phyloP scores from a whole-genome alignment of 2,329 filamentous ascomycete genomes.

The Nemania serpens region DNA sequence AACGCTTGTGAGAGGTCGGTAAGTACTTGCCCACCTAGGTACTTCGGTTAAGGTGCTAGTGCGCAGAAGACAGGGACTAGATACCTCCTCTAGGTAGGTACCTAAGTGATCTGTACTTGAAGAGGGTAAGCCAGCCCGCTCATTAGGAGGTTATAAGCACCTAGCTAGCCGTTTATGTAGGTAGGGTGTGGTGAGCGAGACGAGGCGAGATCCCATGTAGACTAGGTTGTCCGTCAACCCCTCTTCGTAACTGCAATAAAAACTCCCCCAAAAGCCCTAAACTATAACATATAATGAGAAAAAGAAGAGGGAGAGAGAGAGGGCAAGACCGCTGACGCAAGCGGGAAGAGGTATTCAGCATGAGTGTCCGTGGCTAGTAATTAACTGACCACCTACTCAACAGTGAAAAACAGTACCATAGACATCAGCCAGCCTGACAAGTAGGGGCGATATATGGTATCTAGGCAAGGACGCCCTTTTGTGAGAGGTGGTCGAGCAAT shows the following conservation, averaged over 20 bases:
- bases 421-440: slow-evolving; percentile 10
- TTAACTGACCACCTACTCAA: slow-evolving; percentile 2
- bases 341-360: not conserved
- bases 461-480: not conserved
- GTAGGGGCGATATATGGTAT: slow-evolving; percentile 9
- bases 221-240: slow-evolving; percentile 8
- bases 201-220: slow-evolving; percentile 1
- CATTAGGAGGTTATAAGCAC: too few species aligned
- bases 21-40: not conserved
- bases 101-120: too few species aligned
- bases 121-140: too few species aligned
- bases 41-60: slow-evolving; percentile 4
- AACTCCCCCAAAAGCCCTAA: not conserved
- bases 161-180: not conserved
- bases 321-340: not conserved
- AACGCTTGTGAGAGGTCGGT: not conserved
- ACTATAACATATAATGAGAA: too few species aligned
- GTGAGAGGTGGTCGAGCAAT: not conserved
- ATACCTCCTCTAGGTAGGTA: too few species aligned
- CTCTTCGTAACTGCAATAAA: slow-evolving; percentile 2
- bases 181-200: slow-evolving; percentile 5
- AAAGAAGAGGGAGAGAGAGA: too few species aligned
- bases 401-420: not conserved
- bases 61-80: not conserved
- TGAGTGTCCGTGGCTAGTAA: not conserved